Percentiles rank a stretch among this genome's conserved stretches.
Conservation (phyloP, 192 early-diverging fungal genomes). For the Podila verticillata region DNA sequence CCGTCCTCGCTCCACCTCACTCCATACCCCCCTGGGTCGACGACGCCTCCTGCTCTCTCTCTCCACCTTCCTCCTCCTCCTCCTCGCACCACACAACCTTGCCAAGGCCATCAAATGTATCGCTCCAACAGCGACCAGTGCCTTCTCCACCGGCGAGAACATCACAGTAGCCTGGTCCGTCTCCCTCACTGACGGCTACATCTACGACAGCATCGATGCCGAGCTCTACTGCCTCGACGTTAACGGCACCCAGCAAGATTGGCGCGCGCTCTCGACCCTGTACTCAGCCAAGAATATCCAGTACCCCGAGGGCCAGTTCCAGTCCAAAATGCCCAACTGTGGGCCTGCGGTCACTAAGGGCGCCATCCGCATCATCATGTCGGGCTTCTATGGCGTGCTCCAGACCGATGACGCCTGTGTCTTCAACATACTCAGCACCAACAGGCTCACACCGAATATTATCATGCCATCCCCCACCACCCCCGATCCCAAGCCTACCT, state of each 20-base stretch:
- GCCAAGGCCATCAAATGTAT: slow-evolving; percentile 22
- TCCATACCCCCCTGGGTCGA: not conserved
- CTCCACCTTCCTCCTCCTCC: not conserved
- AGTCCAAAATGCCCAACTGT: slow-evolving; percentile 16
- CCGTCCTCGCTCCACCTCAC: slow-evolving; percentile 1
- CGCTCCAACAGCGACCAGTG: not conserved
- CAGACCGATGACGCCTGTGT: slow-evolving; percentile 1
- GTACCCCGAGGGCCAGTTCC: not conserved
- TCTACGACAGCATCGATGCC: slow-evolving; percentile 21
- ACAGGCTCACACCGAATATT: not conserved
- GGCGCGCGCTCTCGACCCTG: slow-evolving; percentile 14
- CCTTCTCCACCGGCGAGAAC: slow-evolving; percentile 3
- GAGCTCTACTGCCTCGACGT: slow-evolving; percentile 20
- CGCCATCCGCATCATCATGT: slow-evolving; percentile 9
- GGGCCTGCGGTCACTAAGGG: not conserved
- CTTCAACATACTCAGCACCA: slow-evolving; percentile 4
- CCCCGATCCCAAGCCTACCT: not conserved
- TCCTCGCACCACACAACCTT: not conserved
- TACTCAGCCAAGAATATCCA: not conserved
- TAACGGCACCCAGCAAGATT: not conserved
- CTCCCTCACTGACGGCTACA: slow-evolving; percentile 1
- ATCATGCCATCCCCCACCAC: not conserved
- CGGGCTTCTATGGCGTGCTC: not conserved
- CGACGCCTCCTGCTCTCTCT: slow-evolving; percentile 6
- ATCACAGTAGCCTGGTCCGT: slow-evolving; percentile 21